A percentile compares a stretch with the other conserved stretches of the same genome.
phyloP scores from a whole-genome alignment of 73 alveolate genomes.

The Tetrahymena thermophila region DNA sequence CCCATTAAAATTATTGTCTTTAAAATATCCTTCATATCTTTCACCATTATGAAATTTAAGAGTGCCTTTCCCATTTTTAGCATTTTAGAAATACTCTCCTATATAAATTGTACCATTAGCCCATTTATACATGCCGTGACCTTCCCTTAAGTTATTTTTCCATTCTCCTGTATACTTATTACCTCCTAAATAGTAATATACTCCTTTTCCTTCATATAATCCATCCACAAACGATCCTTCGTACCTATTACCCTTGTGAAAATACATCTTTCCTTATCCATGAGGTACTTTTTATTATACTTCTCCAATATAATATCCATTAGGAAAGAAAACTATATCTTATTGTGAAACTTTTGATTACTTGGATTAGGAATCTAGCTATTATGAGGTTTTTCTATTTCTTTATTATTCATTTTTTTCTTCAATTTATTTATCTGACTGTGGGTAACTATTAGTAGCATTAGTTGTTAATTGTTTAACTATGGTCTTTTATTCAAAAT shows the following conservation, averaged over 20 bases:
- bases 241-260: not conserved
- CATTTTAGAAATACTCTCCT: not conserved
- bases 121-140: not conserved
- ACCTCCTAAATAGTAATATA: not conserved
- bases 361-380: not conserved
- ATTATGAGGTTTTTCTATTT: not conserved
- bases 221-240: not conserved
- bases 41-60: not conserved
- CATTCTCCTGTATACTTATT: not conserved
- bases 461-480: not conserved
- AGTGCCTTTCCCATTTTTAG: not conserved
- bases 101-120: not conserved
- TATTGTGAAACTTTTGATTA: not conserved
- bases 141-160: not conserved
- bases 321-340: not conserved
- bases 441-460: not conserved
- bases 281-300: not conserved
- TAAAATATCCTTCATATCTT: not conserved
- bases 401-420: not conserved
- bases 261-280: not conserved
- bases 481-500: not conserved
- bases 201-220: not conserved
- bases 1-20: not conserved
- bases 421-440: not conserved
- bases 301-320: not conserved